Base-by-base conservation (phyloP, 2,329 filamentous ascomycete species). In the Cordyceps cicadae region DNA sequence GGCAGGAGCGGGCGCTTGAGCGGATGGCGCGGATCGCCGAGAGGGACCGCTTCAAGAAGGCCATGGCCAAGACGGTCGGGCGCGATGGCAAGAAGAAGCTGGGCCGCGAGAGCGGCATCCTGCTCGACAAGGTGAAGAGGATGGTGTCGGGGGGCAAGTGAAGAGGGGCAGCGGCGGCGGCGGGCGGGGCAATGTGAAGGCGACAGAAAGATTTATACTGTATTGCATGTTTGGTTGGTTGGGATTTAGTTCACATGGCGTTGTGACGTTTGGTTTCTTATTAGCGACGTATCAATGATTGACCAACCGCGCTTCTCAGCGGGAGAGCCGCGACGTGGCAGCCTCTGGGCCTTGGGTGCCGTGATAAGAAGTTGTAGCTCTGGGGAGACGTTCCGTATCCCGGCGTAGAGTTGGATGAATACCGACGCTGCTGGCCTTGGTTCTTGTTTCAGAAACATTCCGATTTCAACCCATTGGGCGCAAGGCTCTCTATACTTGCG, bases 101-200 rank as follows among this genome's bases (percentile, higher is more conserved):
- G 53, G 92, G 92, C 1, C 81, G 90, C 63, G 91, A 96, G 78
- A 92, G 91, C 67, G 82, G 81, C 39, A 80, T 93, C 43, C 68
- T 96, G 67, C 76, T 96, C 60, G 88, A 91, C 68, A 90, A 87
- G 74, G 87, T 93, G 39, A 87, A 87, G 78, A 86, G 80, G 70
- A 78, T 95, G 73, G 82, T 94, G 63, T 80, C 78, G 2, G 70
- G 17, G 39, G 12, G 76, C 32, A 54, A 59, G 50, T 48, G 34
- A 29, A 29, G 26, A 29, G 6, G 19, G 12, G 6, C 14, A 5
- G 12, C 14, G 26, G 41, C 2, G n/a, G 3, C 9, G 17, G 17
- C 43, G 3, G n/a, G n/a, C 29, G 6, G 29, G 29, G 29, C 29
- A 8, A 29, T n/a, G 5, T 6, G 7, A 29, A 29, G 5, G 29